phyloP scores from a whole-genome alignment of 306 rosid species.

The Gastrolobium bilobum region DNA sequence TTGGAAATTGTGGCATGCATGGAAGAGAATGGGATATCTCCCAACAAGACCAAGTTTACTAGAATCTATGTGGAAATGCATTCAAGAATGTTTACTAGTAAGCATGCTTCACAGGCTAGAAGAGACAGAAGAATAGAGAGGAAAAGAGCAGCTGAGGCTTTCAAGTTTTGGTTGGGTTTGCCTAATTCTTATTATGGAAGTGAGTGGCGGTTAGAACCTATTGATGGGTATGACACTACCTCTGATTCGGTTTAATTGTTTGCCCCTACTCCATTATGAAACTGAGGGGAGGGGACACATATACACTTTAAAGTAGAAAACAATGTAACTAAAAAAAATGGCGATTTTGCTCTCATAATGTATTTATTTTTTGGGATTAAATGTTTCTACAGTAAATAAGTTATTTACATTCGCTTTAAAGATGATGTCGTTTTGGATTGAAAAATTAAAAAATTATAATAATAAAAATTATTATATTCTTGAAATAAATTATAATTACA shows the following conservation, averaged over 20 bases:
- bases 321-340: constrained; percentile 10
- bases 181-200: constrained; percentile 97
- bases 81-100: constrained; percentile 96
- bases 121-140: constrained; percentile 87
- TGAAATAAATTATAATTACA: no score
- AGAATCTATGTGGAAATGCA: constrained; percentile 99
- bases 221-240: constrained; percentile 64
- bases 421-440: no score
- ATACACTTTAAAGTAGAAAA: not conserved
- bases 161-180: constrained; percentile 96
- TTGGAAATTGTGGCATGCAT: constrained; percentile 97
- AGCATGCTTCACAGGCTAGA: constrained; percentile 96
- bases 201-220: constrained; percentile 89
- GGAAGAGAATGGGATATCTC: constrained; percentile 96
- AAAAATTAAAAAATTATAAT: no score
- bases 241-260: constrained; percentile 51
- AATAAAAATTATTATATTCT: no score
- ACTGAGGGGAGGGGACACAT: not conserved
- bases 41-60: constrained; percentile 91
- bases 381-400: no score
- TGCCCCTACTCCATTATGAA: not conserved
- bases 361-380: no score
- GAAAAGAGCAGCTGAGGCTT: constrained; percentile 99
- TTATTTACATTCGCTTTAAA: no score
- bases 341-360: not conserved